Evolutionary conservation across 169 alveolate species (phyloP).

Genomic region (Plasmodium fragile): DNA sequence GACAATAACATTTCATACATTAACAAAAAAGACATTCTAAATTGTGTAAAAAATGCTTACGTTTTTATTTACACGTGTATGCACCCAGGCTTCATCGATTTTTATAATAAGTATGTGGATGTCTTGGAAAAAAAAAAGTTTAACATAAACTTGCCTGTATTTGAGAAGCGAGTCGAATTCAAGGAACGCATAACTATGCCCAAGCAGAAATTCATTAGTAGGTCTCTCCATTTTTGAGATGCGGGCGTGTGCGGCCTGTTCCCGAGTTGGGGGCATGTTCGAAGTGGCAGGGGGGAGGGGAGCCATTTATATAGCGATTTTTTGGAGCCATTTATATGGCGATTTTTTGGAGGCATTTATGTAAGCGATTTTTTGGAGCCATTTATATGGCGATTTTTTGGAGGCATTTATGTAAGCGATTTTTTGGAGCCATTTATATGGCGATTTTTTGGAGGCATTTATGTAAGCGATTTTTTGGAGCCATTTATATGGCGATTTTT

Average conservation of each 20-base stretch:
- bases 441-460: too few relatives aligned
- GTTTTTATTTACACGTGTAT: constrained; percentile 61
- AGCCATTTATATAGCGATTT: too few relatives aligned
- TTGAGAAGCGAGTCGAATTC: constrained; percentile 60
- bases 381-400: too few relatives aligned
- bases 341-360: too few relatives aligned
- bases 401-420: too few relatives aligned
- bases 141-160: constrained; percentile 48
- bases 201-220: constrained; percentile 43
- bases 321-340: too few relatives aligned
- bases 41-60: constrained; percentile 64
- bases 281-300: background rate
- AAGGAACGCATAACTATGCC: constrained; percentile 73
- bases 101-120: constrained; percentile 54
- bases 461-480: too few relatives aligned
- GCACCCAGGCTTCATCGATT: constrained; percentile 44
- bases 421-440: too few relatives aligned
- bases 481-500: too few relatives aligned
- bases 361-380: too few relatives aligned
- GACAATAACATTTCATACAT: constrained; percentile 52
- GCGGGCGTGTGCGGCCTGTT: background rate
- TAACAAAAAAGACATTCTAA: constrained; percentile 27
- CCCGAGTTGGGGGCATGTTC: background rate
- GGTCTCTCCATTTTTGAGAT: constrained; percentile 4
- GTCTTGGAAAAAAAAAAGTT: constrained; percentile 68